Conservation (phyloP, 176 grass and related monocot species). For the Elaeis guineensis region DNA sequence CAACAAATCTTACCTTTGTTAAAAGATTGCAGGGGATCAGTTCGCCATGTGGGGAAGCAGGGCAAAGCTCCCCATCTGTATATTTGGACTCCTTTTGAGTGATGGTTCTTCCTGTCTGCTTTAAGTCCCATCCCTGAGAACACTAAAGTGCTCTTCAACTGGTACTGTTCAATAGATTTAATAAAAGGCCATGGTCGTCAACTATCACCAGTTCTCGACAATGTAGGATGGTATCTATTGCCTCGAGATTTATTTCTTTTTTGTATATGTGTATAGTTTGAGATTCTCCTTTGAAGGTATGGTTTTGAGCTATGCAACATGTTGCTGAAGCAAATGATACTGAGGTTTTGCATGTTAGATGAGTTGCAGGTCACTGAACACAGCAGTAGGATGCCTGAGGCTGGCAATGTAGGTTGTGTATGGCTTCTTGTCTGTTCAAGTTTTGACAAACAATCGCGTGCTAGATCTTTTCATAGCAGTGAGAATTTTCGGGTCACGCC, state of each 20-base stretch:
- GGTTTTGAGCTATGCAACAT: background rate
- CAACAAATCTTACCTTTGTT: background rate
- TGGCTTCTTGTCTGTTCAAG: too few relatives aligned
- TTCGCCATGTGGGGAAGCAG: slow-evolving; percentile 14
- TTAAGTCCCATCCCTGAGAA: slow-evolving; percentile 9
- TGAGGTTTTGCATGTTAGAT: background rate
- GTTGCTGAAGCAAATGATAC: too few relatives aligned
- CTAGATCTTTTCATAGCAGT: slow-evolving; percentile 5
- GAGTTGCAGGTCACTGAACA: slow-evolving; percentile 1
- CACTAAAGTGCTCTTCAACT: slow-evolving; percentile 1
- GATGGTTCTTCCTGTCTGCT: slow-evolving; percentile 9
- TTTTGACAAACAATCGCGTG: too few relatives aligned
- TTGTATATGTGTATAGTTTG: background rate
- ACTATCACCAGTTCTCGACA: slow-evolving; percentile 7
- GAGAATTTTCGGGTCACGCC: slow-evolving; percentile 9
- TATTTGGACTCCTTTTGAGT: slow-evolving; percentile 1
- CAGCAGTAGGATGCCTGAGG: too few relatives aligned
- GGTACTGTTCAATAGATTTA: slow-evolving; percentile 5
- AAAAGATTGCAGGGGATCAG: slow-evolving; percentile 1
- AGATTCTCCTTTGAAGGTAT: slow-evolving; percentile 9
- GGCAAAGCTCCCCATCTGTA: background rate
- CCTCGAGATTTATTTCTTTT: slow-evolving; percentile 9
- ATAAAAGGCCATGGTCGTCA: background rate
- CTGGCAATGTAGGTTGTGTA: too few relatives aligned
- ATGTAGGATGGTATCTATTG: slow-evolving; percentile 14